Base-by-base conservation (phyloP, 306 rosid species). In the Benincasa hispida region DNA sequence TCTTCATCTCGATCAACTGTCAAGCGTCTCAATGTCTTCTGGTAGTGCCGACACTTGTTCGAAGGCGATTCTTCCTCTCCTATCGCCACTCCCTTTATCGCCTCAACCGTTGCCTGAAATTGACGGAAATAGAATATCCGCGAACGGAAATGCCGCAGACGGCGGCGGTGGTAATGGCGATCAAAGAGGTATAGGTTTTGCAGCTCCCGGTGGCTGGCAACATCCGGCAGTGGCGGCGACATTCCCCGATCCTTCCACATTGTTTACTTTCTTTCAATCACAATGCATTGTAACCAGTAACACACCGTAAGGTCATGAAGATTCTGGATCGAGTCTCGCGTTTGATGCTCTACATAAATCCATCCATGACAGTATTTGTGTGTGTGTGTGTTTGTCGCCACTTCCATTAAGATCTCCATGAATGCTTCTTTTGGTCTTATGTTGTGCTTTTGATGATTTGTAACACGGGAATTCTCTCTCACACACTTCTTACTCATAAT, bases 31-130 rank as follows among this genome's bases (percentile, higher is more conserved):
- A 30, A 62, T 77, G 47, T 24, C 70, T 18, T 34, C 72, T n/a
- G 48, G 28, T 7, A 1, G 11, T 0, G 86, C 78, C 10, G 50
- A 41, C 8, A 11, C 0, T 42, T 24, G 80, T 82, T 75, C 96
- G 39, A 84, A 50, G 34, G 88, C 96, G 0, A 86, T 93, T 77
- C 98, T 93, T 77, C 98, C 98, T 0, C 81, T 93, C 13, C 78
- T 91, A 5, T 93, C 93, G 1, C 93, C 96, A 10, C 72, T 47
- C 1, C 89, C 87, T 11, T 21, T 87, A 9, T 91, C 93, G 1
- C 92, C 96, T 4, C 67, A 30, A 2, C 88, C 87, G 2, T 35
- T 78, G 32, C 62, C 61, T 21, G 92, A 80, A 25, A 66, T 35
- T 17, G 15, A 17, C 21, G 80, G 84, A 66, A 48, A 62, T 55